Base-by-base conservation (phyloP, 192 early-diverging fungal species). In the Mortierella alpina region DNA sequence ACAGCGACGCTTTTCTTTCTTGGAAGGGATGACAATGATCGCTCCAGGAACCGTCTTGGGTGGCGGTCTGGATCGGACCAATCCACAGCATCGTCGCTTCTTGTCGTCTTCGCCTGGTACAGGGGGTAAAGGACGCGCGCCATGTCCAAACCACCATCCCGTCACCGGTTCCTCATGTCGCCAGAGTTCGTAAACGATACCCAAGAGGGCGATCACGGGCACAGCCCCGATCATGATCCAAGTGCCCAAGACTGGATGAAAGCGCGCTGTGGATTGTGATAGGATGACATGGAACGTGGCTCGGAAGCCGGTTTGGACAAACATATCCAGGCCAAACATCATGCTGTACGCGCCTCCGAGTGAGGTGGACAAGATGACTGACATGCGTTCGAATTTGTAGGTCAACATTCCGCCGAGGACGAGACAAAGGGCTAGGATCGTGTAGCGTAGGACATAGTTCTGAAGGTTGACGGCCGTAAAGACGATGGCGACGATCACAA, bases 321-420 rank as follows among this genome's bases (percentile, higher is more conserved):
- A 81, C 66, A 68, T 67, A 39, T 81, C 78, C 10, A 81, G 39
- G 40, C 78, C 78, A 63, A 63, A 81, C 63, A 81, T 66, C 10
- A 73, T 55, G 11, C 58, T 54, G 53, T 73, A 81, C 1, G 78
- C 63, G 41, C 78, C 78, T 5, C 62, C 78, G 14, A 73, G 6
- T 5, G 78, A 81, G 5, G 78, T 81, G 8, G 78, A 55, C 10
- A 81, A 0, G 42, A 73, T 73, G 10, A 81, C 72, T 6, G 67
- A 49, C 18, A 55, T 48, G 14, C 70, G 53, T 56, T 81, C 78
- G 70, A 63, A 73, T n/a, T 22, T 57, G 42, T 81, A 14, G 4
- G 68, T 66, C 9, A 68, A 17, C 18, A 60, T 58, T 17, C 65
- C 64, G 15, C 57, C 57, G 18, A 63, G 52, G 44, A 73, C 31